Base-by-base conservation (phyloP, 495 filamentous ascomycete species). In the Penicillium bialowiezense region DNA sequence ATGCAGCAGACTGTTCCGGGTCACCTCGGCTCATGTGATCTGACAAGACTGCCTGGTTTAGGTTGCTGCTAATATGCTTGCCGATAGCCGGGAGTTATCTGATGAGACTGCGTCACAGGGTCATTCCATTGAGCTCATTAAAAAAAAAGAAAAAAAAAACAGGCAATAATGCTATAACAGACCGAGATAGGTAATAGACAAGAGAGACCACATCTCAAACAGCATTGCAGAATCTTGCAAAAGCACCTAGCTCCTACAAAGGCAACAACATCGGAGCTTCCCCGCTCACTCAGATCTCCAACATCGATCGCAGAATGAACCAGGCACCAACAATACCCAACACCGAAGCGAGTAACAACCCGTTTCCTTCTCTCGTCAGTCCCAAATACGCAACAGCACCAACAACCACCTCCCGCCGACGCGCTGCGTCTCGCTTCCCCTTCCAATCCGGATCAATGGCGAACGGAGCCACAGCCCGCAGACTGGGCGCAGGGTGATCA, bases 301-400 rank as follows among this genome's bases (percentile, higher is more conserved):
- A 46, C 10, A 75, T 32, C 33, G 67, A 69, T 47, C 65, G 63
- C 54, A 77, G 58, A 31, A 73, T 62, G 44, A 71, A 54, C 74
- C 77, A 79, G 33, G 66, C 74, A 9, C 75, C 74, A 1, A 76
- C 13, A 13, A 72, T 43, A 5, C 74, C 75, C 15, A 78, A 39
- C 13, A 62, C 32, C 14, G 70, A 58, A 7, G 70, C 75, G 36
- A 82, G 49, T 45, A 83, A 33, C 44, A 80, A 51, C 23, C 68
- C 65, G 24, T 73, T 75, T 7, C 82, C 83, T 61, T 84, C 81
- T 77, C 78, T 77, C n/a, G 83, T 87, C 59, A 78, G 56, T 0
- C 63, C 71, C 24, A 86, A 52, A 67, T 83, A 85, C 7, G 80
- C 74, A 20, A 74, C 44, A 13, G 75, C 50, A 33, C 83, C 83